Base-by-base conservation (phyloP, 805 yeast genomes). In the Teunomyces kruisii region DNA sequence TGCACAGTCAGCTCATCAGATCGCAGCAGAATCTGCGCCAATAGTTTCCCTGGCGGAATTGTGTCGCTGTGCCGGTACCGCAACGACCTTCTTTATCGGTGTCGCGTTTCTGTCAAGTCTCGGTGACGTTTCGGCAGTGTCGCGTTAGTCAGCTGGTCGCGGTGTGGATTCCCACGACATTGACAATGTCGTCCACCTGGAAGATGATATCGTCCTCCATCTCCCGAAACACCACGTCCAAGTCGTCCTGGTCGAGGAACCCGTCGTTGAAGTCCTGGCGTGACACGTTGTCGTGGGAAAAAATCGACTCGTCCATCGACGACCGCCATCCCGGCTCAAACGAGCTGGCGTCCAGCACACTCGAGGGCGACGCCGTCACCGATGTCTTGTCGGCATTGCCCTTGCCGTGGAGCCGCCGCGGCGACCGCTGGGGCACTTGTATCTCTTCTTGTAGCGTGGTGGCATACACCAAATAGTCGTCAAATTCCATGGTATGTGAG, bases 161-260 rank as follows among this genome's bases (percentile, higher is more conserved):
- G 33, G 13, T 16, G 37, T 51, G 52, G 15, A 40, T 22, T 10
- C 54, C 56, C 22, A 53, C 49, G 2, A 61, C 51, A 12, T 59
- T 52, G n/a, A 63, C 55, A 12, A 61, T 57, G 14, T 52, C 54
- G 35, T 62, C 63, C n/a, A 63, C 55, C 22, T 49, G 39, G 43
- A 52, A 60, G 12, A 62, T 49, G 40, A 50, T 35, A 10, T 50
- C 45, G 14, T 54, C 31, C 9, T 57, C 56, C 15, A 59, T 35
- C 32, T 60, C 61, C 6, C 56, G 59, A 22, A 60, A 43, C 22
- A 54, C 54, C 6, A 44, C 44, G 4, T 59, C 63, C 37, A 51
- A 30, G 10, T 52, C 55, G 4, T 46, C 47, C 27, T 48, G 45
- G 12, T 42, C 47, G 33, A 43, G 32, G 24, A 39, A 35, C 2